These are phyloP conservation scores for Mycena vitilis DNA, from an alignment of 768 basidiomycete species.

Conservation along the genomic window DNA sequence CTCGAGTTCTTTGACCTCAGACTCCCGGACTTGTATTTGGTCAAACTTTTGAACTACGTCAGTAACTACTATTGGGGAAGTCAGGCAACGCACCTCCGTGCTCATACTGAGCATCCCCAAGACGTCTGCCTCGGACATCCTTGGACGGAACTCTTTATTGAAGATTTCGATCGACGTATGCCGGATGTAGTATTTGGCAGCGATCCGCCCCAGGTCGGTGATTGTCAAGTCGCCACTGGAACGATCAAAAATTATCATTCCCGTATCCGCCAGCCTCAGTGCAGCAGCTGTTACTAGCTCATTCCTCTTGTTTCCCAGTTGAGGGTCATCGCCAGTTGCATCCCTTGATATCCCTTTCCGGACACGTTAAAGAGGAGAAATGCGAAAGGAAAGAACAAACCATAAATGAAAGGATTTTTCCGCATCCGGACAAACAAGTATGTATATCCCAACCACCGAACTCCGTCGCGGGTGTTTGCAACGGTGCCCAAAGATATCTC, in stretches of 20 bases:
- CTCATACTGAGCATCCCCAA: conserved; percentile 88
- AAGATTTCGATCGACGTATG: conserved; percentile 89
- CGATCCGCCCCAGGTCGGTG: conserved; percentile 95
- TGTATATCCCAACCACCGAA: conserved; percentile 96
- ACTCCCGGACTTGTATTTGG: conserved; percentile 94
- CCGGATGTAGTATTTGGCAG: conserved; percentile 96
- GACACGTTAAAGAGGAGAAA: conserved; percentile 16
- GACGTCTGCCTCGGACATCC: conserved; percentile 94
- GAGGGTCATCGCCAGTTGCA: conserved; percentile 74
- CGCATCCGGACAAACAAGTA: conserved; percentile 96
- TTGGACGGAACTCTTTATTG: conserved; percentile 77
- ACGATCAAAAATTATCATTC: conserved; percentile 86
- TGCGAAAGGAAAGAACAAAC: conserved; percentile 51
- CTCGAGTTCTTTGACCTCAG: conserved; percentile 87
- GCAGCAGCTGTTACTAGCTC: conserved; percentile 78
- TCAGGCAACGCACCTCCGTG: conserved; percentile 74
- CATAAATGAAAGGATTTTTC: conserved; percentile 89
- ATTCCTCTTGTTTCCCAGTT: conserved; percentile 75
- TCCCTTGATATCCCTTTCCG: conserved; percentile 78
- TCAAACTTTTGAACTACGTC: conserved; percentile 75
- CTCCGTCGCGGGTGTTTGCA: conserved; percentile 84
- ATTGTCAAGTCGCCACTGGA: conserved; percentile 69
- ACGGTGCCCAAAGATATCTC: conserved; percentile 97
- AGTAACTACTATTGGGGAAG: conserved; percentile 5
- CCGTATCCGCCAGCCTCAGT: conserved; percentile 68